Base-by-base conservation (phyloP, 352 stramenopile genomes). In the Plasmopara viticola region DNA sequence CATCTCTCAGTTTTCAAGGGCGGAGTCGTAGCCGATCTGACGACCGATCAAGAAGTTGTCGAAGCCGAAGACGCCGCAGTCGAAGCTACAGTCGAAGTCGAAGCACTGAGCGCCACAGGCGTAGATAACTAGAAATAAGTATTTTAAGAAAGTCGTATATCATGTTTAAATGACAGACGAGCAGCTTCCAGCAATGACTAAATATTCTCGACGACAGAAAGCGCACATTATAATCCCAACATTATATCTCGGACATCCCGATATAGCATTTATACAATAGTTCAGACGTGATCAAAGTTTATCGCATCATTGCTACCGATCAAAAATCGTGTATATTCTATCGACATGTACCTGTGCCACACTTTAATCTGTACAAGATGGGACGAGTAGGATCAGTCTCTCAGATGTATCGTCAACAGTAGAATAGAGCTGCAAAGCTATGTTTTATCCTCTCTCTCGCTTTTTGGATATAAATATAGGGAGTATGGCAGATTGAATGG, bases 11-110 rank as follows among this genome's bases (percentile, higher is more conserved):
- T 38, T 41, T 25, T 15, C 47, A 48, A 51, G 56, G 48, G 47
- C 64, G 44, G 38, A 63, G 51, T 43, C 58, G 46, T n/a, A 67
- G 63, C 30, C 45, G 66, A 47, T 74, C 56, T 28, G 9, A 1
- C 2, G 48, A 56, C 9, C 48, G 56, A 38, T 56, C 62, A 7
- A 43, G 58, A 20, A 60, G 44, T n/a, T 66, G 51, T 48, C 46
- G 51, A 40, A 62, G 37, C 13, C 53, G 50, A 48, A 67, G 56
- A 48, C 49, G 44, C 9, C 48, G 53, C 28, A 62, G 52, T 52
- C 42, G 43, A 17, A 64, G 46, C 38, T 39, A 57, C 43, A 67
- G 53, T 56, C 50, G 53, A n/a, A 67, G 61, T 58, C 52, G 35
- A 54, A 64, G 49, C 25, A 49, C 43, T 15, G 57, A 62, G 35